Conservation (phyloP, 306 rosid species). For the Fragaria ananassa region DNA sequence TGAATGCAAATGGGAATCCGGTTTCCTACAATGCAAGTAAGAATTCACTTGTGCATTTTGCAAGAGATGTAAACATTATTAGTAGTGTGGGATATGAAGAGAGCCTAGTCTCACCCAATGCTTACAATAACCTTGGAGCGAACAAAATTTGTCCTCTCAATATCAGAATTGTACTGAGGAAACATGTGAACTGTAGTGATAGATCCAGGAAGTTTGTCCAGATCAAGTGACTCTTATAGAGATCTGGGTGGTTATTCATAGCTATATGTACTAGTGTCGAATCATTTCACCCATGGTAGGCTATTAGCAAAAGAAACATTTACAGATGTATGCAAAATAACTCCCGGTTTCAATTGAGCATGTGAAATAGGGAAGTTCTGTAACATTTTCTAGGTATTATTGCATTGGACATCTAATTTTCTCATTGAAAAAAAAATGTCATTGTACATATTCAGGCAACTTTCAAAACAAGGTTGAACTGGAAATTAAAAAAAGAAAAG, state of each 20-base stretch:
- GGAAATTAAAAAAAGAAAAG: slow-evolving; percentile 14
- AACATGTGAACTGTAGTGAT: not conserved
- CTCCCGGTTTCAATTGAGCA: no score
- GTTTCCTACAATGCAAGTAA: not conserved
- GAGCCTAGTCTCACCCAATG: not conserved
- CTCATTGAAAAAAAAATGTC: not conserved
- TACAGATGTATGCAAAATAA: no score
- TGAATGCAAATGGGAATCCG: not conserved
- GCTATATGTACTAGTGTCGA: not conserved
- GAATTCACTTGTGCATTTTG: not conserved
- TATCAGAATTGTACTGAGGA: not conserved
- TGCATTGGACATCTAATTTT: no score
- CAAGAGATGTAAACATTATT: not conserved
- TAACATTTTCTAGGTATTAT: no score
- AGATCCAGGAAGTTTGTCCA: not conserved
- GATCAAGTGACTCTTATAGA: not conserved
- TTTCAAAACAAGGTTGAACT: slow-evolving; percentile 1
- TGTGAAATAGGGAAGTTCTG: no score
- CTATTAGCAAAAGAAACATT: no score
- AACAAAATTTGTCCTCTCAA: not conserved
- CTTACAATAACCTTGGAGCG: not conserved
- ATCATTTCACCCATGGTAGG: no score
- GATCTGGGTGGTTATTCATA: no score
- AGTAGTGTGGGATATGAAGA: not conserved
- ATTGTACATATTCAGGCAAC: slow-evolving; percentile 21